Evolutionary conservation across 2,329 filamentous ascomycete species (phyloP), one percentile per base, ranked within the genome.

Genomic region (Cercospora zeina): DNA sequence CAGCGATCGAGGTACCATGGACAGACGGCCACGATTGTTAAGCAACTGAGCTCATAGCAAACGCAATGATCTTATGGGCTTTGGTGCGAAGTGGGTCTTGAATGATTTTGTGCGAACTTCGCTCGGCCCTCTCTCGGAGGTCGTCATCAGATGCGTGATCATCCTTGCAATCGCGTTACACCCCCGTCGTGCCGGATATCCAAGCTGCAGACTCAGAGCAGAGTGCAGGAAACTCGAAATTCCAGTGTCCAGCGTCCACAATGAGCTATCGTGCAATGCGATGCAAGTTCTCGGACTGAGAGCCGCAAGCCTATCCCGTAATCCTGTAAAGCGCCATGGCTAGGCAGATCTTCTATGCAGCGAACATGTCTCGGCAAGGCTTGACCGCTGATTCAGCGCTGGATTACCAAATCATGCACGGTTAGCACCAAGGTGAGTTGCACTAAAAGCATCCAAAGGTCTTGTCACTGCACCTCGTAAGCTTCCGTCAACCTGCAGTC

Each of bases 1-100:
- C 19, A 30, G 24, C 58, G 14, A 50, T 27, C 51, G 36, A 37
- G 39, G 33, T 37, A 30, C 39, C 39, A 49, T 21, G 54, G 21
- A 31, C 47, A 51, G 45, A 19, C n/a, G 42, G 55, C 47, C 45
- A 58, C 54, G 60, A 62, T 62, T 62, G 60, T 55, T 62, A 54
- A 62, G 60, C 60, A 62, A 47, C 47, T 57, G 56, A 58, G 60
- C 49, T 58, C 55, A 55, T 62, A 53, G 60, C 37, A 50, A 49
- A 62, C 60, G 54, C 27, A 31, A 51, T 19, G 47, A 51, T 51
- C 47, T 30, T 31, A 21, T 19, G 14, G 47, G 47, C 7, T 11
- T 8, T 21, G n/a, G 27, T 31, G 47, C 30, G 16, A 33, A 9
- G 54, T 54, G 60, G 54, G 54, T 58, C 60, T 54, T 21, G 13